phyloP scores from a whole-genome alignment of 805 yeast species.

The Metschnikowia dekortorum region DNA sequence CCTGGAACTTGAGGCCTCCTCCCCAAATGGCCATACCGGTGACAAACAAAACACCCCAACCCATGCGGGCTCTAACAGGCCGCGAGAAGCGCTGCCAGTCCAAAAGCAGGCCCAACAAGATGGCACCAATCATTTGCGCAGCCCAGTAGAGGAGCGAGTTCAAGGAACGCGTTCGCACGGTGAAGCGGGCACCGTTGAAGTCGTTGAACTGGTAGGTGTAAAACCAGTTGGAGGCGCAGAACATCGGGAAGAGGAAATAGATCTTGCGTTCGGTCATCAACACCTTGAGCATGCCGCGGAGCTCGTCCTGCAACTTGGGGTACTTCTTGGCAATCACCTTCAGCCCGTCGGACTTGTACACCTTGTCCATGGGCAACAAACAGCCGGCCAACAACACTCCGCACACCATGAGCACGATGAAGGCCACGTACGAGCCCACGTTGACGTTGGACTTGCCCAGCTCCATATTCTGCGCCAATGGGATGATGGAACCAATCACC shows the following conservation, averaged over 20 bases:
- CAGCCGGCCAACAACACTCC: slow-evolving; percentile 44
- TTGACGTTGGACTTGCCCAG: slow-evolving; percentile 28
- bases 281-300: slow-evolving; percentile 35
- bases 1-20: slow-evolving; percentile 50
- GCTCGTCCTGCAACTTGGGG: slow-evolving; percentile 45
- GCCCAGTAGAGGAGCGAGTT: slow-evolving; percentile 60
- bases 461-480: slow-evolving; percentile 50
- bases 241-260: slow-evolving; percentile 53
- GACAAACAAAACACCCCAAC: slow-evolving; percentile 37
- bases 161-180: slow-evolving; percentile 56
- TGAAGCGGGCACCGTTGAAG: slow-evolving; percentile 52
- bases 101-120: slow-evolving; percentile 43
- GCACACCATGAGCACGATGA: slow-evolving; percentile 45
- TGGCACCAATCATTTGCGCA: slow-evolving; percentile 56
- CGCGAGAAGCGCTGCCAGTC: slow-evolving; percentile 42
- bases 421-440: slow-evolving; percentile 53
- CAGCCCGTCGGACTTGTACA: slow-evolving; percentile 47
- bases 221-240: slow-evolving; percentile 62
- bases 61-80: slow-evolving; percentile 43
- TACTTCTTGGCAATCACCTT: slow-evolving; percentile 41
- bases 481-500: slow-evolving; percentile 55
- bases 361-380: slow-evolving; percentile 47
- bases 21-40: slow-evolving; percentile 52
- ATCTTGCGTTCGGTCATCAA: slow-evolving; percentile 42
- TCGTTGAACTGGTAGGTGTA: slow-evolving; percentile 62